Percentiles rank a stretch among this genome's conserved stretches.
Evolutionary conservation across 176 grass and related monocot species (phyloP).

Genomic region (Rhynchospora tenuis): DNA sequence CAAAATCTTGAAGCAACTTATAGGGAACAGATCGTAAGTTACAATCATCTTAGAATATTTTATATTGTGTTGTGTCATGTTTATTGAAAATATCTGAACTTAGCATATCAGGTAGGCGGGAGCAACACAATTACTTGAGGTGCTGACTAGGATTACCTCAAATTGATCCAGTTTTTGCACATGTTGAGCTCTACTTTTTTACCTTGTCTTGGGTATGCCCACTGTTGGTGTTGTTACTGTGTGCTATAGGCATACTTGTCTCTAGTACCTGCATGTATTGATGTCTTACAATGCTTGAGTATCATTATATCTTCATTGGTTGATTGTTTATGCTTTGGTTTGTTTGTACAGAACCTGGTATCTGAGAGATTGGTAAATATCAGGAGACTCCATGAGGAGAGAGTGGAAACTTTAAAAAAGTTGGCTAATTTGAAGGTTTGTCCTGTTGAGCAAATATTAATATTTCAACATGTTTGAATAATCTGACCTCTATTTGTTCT

Average conservation of each 20-base stretch:
- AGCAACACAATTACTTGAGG: neutral
- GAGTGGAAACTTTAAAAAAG: constrained; percentile 81
- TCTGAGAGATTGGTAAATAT: constrained; percentile 67
- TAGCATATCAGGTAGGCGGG: neutral
- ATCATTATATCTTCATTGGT: neutral
- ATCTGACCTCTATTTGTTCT: neutral
- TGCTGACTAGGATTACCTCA: neutral
- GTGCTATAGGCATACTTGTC: neutral
- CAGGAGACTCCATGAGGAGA: constrained; percentile 73
- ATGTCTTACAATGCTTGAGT: neutral
- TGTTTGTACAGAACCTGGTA: constrained; percentile 48
- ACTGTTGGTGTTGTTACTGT: neutral
- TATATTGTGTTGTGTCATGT: neutral
- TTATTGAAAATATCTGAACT: neutral
- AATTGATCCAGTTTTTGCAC: neutral
- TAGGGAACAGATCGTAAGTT: constrained; percentile 73
- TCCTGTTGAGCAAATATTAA: constrained; percentile 13
- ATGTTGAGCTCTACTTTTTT: neutral
- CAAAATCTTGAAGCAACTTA: constrained; percentile 64
- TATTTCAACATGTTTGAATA: neutral
- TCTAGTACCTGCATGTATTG: neutral
- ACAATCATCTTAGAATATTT: neutral
- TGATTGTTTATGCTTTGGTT: constrained; percentile 17
- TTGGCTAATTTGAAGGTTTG: constrained; percentile 69
- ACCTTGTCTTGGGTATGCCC: neutral